phyloP scores from a whole-genome alignment of 129 eudicot genomes.

The Flaveria brownii region DNA sequence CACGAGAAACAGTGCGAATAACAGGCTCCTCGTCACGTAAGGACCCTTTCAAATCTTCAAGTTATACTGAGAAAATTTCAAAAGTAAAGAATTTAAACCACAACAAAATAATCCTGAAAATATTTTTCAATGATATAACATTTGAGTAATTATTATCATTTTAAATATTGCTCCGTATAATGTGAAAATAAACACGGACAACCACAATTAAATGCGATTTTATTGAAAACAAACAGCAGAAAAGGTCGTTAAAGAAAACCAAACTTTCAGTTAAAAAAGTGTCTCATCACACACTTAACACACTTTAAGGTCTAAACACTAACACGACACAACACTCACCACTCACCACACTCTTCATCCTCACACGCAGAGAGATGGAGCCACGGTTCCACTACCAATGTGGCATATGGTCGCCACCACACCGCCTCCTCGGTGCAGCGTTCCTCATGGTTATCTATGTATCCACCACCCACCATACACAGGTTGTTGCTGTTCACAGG shows the following conservation, averaged over 20 bases:
- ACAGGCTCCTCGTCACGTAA: constrained; percentile 6
- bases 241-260: constrained; percentile 27
- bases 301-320: constrained; percentile 21
- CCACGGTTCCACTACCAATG: constrained; percentile 18
- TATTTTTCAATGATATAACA: background rate
- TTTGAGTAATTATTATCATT: background rate
- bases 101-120: background rate
- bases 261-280: constrained; percentile 27
- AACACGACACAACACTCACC: too few species aligned
- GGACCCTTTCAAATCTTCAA: background rate
- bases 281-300: constrained; percentile 25
- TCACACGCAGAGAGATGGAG: constrained; percentile 19
- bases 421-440: constrained; percentile 13
- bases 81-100: background rate
- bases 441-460: constrained; percentile 28
- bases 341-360: constrained; percentile 20
- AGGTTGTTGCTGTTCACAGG: constrained; percentile 5
- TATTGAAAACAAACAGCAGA: constrained; percentile 20
- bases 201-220: constrained; percentile 22
- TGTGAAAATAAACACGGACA: constrained; percentile 18
- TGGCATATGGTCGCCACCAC: background rate
- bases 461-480: constrained; percentile 23
- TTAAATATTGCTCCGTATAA: background rate
- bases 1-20: constrained; percentile 14
- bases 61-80: too few species aligned